phyloP scores from a whole-genome alignment of 108 stramenopile genomes.

The Parmales sp. region DNA sequence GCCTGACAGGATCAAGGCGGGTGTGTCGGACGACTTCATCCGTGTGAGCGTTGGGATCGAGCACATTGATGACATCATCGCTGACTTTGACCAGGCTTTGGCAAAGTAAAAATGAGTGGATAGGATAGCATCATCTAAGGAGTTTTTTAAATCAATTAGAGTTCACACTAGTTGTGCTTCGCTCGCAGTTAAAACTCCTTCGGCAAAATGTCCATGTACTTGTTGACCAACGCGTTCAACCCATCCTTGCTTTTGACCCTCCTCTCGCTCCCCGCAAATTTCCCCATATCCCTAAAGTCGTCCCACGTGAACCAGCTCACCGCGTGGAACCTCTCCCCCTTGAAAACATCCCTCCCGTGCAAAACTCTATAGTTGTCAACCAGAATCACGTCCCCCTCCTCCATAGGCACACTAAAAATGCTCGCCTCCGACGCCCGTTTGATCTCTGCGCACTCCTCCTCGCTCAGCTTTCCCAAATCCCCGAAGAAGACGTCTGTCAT shows the following conservation, averaged over 20 bases:
- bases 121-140: no score
- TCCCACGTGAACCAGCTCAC: slow-evolving; percentile 86
- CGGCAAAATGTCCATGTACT: slow-evolving; percentile 82
- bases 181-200: slow-evolving; percentile 68
- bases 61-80: slow-evolving; percentile 57
- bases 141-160: no score
- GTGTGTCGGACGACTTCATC: slow-evolving; percentile 59
- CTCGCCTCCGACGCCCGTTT: slow-evolving; percentile 60
- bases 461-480: slow-evolving; percentile 61
- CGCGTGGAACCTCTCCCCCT: slow-evolving; percentile 81
- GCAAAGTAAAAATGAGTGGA: slow-evolving; percentile 20
- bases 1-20: slow-evolving; percentile 55
- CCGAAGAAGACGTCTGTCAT: slow-evolving; percentile 89
- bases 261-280: slow-evolving; percentile 75
- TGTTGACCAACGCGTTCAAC: slow-evolving; percentile 68
- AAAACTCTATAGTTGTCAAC: slow-evolving; percentile 85
- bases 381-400: slow-evolving; percentile 78
- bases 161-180: no score
- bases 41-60: slow-evolving; percentile 74
- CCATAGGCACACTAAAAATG: slow-evolving; percentile 78
- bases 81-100: slow-evolving; percentile 67
- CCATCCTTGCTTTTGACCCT: slow-evolving; percentile 79
- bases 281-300: slow-evolving; percentile 55
- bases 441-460: slow-evolving; percentile 68
- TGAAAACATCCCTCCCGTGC: slow-evolving; percentile 77